Conservation (phyloP, 208 protist species). For the Trypanosoma conorhini region DNA sequence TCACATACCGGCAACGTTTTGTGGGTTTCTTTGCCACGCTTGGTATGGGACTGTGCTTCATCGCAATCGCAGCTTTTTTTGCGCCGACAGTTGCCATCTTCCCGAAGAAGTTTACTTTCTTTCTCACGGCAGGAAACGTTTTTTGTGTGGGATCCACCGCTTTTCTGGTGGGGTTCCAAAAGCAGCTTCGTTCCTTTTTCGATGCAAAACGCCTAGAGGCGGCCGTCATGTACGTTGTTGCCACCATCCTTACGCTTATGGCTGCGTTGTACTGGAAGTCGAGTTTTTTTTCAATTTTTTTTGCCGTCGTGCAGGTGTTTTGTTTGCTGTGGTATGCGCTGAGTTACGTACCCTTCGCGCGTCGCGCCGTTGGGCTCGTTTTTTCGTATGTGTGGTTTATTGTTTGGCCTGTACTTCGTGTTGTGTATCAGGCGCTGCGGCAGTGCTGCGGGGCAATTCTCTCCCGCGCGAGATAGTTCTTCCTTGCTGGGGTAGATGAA, state of each 20-base stretch:
- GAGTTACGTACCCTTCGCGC: constrained; percentile 88
- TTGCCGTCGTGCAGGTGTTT: constrained; percentile 59
- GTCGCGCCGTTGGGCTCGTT: constrained; percentile 50
- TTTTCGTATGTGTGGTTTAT: constrained; percentile 26
- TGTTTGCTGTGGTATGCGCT: constrained; percentile 88
- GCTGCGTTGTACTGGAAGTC: constrained; percentile 62
- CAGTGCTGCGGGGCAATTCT: constrained; percentile 28
- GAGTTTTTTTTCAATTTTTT: constrained; percentile 58
- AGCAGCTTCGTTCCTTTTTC: constrained; percentile 84
- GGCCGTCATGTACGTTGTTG: constrained; percentile 65
- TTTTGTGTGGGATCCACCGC: constrained; percentile 84
- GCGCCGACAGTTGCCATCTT: constrained; percentile 55
- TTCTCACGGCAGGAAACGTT: constrained; percentile 87
- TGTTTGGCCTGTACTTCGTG: constrained; percentile 30
- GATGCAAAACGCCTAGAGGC: constrained; percentile 74
- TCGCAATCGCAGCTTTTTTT: constrained; percentile 62
- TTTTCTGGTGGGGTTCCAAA: constrained; percentile 80
- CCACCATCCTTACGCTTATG: constrained; percentile 71
- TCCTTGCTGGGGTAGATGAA: background rate
- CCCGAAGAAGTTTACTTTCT: constrained; percentile 92
- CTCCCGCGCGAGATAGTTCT: constrained; percentile 4
- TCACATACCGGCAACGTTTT: constrained; percentile 85
- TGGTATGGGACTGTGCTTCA: constrained; percentile 84
- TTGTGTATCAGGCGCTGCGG: constrained; percentile 28
- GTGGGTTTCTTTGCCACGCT: constrained; percentile 80